Conservation (phyloP, 306 rosid species). For the Geum urbanum region DNA sequence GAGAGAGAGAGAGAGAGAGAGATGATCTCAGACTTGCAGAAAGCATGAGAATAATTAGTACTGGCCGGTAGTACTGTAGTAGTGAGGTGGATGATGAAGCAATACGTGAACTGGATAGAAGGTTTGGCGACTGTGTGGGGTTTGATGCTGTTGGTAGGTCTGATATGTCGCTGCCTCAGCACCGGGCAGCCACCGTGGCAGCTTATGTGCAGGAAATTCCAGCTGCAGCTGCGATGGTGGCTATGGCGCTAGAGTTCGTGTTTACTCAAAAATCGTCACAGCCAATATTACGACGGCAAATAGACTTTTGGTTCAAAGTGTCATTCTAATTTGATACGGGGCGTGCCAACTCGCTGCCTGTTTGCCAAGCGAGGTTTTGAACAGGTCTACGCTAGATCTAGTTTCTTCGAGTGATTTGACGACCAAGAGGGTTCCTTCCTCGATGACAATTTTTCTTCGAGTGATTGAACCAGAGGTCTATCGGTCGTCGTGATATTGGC, state of each 20-base stretch:
- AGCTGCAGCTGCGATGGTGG: conserved; percentile 73
- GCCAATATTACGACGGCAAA: too few species aligned
- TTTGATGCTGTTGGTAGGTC: conserved; percentile 59
- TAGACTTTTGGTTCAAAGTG: too few species aligned
- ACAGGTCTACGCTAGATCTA: too few species aligned
- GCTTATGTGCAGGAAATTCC: conserved; percentile 27
- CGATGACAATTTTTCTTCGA: too few species aligned
- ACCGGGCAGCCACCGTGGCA: conserved; percentile 48
- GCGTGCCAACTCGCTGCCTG: too few species aligned
- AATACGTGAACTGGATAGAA: conserved; percentile 48
- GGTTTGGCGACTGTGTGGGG: conserved; percentile 67
- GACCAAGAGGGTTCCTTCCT: too few species aligned
- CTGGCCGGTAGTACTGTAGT: background rate
- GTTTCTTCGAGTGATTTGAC: too few species aligned
- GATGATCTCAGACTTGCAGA: background rate
- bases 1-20: too few species aligned
- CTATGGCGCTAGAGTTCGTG: conserved; percentile 37
- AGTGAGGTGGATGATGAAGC: conserved; percentile 21
- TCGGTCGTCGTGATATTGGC: too few species aligned
- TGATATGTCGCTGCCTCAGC: conserved; percentile 71
- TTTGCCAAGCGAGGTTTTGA: too few species aligned
- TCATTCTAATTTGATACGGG: too few species aligned
- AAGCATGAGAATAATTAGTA: background rate
- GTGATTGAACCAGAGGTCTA: too few species aligned
- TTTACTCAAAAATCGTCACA: background rate